Conservation (phyloP, 2,329 filamentous ascomycete genomes). For the Colletotrichum tropicicola region DNA sequence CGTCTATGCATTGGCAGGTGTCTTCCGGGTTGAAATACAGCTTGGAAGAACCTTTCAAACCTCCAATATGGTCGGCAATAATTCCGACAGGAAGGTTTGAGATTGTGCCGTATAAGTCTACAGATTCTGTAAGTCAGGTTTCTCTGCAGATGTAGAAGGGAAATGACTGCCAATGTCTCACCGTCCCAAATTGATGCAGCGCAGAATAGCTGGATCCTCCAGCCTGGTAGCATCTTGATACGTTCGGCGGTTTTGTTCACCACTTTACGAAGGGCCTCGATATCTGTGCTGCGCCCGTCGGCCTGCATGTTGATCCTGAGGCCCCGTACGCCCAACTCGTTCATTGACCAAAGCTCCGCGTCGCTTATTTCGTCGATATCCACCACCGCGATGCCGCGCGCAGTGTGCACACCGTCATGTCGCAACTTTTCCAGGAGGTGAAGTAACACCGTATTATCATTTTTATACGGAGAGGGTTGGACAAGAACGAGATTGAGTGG, state of each 20-base stretch:
- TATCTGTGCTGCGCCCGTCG: neutral
- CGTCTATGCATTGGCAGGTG: neutral
- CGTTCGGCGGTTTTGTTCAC: neutral
- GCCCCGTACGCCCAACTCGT: neutral
- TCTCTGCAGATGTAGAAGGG: neutral
- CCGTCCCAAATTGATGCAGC: neutral
- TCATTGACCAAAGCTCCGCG: neutral
- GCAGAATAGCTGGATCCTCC: conserved; percentile 3
- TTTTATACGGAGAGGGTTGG: conserved; percentile 11
- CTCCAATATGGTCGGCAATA: conserved; percentile 18
- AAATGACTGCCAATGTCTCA: too few relatives aligned
- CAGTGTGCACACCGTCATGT: neutral
- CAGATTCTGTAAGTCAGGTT: neutral
- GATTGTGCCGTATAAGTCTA: neutral
- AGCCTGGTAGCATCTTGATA: neutral
- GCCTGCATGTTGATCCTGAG: conserved; percentile 11
- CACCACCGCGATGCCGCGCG: conserved; percentile 3
- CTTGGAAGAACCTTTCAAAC: neutral
- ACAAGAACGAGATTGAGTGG: neutral
- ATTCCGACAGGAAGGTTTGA: neutral
- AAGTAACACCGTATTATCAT: neutral
- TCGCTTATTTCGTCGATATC: neutral
- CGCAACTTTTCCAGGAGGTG: neutral
- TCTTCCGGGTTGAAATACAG: neutral
- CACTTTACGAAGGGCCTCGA: neutral